Percentiles rank a stretch among this genome's conserved stretches.
Conservation (phyloP, 257 asterid species). For the Capsicum baccatum region DNA sequence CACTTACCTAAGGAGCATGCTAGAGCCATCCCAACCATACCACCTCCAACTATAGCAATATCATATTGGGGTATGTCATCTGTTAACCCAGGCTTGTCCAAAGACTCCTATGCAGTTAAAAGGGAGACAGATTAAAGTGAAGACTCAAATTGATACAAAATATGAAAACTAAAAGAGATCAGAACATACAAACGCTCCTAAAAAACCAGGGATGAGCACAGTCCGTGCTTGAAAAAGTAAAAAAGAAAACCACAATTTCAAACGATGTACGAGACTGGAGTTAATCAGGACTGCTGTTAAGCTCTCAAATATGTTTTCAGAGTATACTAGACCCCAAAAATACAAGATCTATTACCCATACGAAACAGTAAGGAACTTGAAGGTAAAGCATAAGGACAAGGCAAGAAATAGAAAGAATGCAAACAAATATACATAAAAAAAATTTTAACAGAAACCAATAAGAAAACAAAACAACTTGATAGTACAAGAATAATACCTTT, state of each 20-base stretch:
- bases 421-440: not conserved
- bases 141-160: not conserved
- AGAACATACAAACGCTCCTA: not conserved
- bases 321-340: not conserved
- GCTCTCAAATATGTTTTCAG: not conserved
- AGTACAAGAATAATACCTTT: constrained; percentile 32
- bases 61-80: constrained; percentile 64
- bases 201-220: not conserved
- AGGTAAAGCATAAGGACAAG: not conserved
- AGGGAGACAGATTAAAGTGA: not conserved
- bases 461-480: not conserved
- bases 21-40: constrained; percentile 99
- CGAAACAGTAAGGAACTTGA: not conserved
- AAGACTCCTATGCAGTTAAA: constrained; percentile 44
- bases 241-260: not conserved
- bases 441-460: not conserved
- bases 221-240: not conserved
- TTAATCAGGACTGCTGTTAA: not conserved
- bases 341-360: not conserved
- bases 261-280: too few species aligned
- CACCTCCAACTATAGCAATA: constrained; percentile 98
- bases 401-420: not conserved
- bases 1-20: constrained; percentile 85
- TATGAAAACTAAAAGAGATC: not conserved
- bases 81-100: constrained; percentile 38